Percentiles rank a stretch among this genome's conserved stretches.
Conservation (phyloP, 192 early-diverging fungal genomes). For the Linnemannia schmuckeri region DNA sequence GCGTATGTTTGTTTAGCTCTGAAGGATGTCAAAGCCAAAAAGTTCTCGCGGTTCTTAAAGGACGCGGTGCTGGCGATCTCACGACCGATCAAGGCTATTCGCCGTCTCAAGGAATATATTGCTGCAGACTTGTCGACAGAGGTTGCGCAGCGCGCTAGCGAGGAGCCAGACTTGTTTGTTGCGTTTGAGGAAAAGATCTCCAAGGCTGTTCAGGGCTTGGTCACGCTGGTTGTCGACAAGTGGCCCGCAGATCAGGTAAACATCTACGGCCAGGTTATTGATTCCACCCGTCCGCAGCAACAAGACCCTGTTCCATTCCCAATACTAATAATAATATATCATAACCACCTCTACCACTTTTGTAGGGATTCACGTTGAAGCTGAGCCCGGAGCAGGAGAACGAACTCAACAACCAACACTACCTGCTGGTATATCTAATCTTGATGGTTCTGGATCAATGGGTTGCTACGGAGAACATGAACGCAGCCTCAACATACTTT, state of each 20-base stretch:
- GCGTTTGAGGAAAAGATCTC: conserved; percentile 35
- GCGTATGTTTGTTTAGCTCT: conserved; percentile 17
- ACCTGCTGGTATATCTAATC: conserved; percentile 37
- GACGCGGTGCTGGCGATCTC: conserved; percentile 30
- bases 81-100: conserved; percentile 44
- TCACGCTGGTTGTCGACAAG: conserved; percentile 4
- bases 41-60: conserved; percentile 45
- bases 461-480: conserved; percentile 40
- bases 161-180: conserved; percentile 13
- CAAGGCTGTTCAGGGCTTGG: conserved; percentile 12
- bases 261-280: background rate
- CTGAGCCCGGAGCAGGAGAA: conserved; percentile 29
- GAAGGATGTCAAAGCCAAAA: conserved; percentile 24
- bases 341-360: background rate
- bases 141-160: conserved; percentile 10
- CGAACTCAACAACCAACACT: conserved; percentile 53
- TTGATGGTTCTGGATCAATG: conserved; percentile 40
- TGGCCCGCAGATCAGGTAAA: conserved; percentile 38
- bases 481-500: conserved; percentile 37
- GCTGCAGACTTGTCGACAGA: conserved; percentile 9
- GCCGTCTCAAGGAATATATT: conserved; percentile 34
- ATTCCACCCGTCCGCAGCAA: background rate
- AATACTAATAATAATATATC: background rate
- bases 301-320: background rate
- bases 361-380: conserved; percentile 25